Percentiles rank a stretch among this genome's conserved stretches.
Evolutionary conservation across 257 asterid genomes (phyloP).

Genomic region (Euphrasia confusa): DNA sequence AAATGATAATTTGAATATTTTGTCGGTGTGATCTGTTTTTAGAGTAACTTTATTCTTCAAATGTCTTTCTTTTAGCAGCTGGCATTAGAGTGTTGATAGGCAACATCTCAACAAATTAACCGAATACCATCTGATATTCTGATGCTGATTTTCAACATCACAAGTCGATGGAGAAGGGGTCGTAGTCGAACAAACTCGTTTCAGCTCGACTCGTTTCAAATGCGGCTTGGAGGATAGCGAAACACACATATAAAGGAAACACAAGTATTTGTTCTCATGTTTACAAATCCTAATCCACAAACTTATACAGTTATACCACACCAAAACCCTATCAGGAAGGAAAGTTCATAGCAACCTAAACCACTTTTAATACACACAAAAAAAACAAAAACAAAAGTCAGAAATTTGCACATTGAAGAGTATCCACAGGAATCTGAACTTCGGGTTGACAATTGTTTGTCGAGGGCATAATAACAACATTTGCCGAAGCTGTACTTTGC

Average conservation of each 20-base stretch:
- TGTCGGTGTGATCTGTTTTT: too few species aligned
- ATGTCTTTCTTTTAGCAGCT: too few species aligned
- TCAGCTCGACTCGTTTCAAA: too few species aligned
- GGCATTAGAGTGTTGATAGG: too few species aligned
- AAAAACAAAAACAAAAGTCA: background rate
- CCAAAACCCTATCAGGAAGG: background rate
- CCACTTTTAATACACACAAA: background rate
- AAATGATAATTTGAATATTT: too few species aligned
- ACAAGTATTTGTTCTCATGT: slow-evolving; percentile 3
- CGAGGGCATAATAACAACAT: slow-evolving; percentile 13
- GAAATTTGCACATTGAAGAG: slow-evolving; percentile 32
- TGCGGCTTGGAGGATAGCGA: too few species aligned
- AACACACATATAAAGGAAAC: background rate
- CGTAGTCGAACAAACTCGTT: too few species aligned
- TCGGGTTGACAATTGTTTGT: slow-evolving; percentile 36
- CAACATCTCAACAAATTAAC: too few species aligned
- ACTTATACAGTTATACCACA: slow-evolving; percentile 1
- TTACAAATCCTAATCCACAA: background rate
- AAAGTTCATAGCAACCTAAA: background rate
- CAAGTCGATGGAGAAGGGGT: too few species aligned
- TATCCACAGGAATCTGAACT: slow-evolving; percentile 37
- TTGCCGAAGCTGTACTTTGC: slow-evolving; percentile 23
- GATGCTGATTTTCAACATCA: too few species aligned
- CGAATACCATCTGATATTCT: too few species aligned
- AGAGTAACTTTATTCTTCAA: too few species aligned